phyloP scores from a whole-genome alignment of 805 yeast genomes.

The Metschnikowia gelsemii region DNA sequence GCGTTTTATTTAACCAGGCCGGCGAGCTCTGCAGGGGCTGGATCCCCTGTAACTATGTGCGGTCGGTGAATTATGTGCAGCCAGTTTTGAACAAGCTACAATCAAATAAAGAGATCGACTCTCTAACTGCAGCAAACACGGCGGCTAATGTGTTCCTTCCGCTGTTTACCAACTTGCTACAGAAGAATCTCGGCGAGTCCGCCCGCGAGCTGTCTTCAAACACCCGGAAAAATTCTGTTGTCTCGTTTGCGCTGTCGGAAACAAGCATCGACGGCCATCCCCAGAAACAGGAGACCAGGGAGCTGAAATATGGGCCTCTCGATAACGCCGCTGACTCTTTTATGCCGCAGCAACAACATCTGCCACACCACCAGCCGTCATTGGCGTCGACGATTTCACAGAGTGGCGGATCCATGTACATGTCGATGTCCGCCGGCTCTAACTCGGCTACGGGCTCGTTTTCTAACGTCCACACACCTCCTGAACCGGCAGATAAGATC shows the following conservation, averaged over 20 bases:
- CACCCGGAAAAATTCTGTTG: conserved; percentile 48
- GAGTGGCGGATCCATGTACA: conserved; percentile 7
- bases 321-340: neutral
- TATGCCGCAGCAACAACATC: neutral
- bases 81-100: conserved; percentile 40
- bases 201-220: conserved; percentile 34
- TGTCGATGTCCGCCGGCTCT: conserved; percentile 1
- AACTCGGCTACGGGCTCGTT: too few species aligned
- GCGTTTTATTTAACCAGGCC: conserved; percentile 42
- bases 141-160: conserved; percentile 48
- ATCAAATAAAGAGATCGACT: conserved; percentile 40
- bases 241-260: conserved; percentile 49
- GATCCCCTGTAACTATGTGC: conserved; percentile 73
- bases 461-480: conserved; percentile 16
- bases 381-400: conserved; percentile 14
- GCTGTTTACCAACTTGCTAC: conserved; percentile 37
- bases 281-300: conserved; percentile 5
- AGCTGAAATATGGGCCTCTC: too few species aligned
- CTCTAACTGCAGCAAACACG: conserved; percentile 46
- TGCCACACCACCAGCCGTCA: conserved; percentile 13
- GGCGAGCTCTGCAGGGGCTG: conserved; percentile 66
- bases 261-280: conserved; percentile 26
- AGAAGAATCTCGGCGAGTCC: conserved; percentile 34
- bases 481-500: conserved; percentile 16
- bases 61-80: conserved; percentile 44